Percentiles rank a stretch among this genome's conserved stretches.
Conservation (phyloP, 192 early-diverging fungal species). For the Podila clonocystis region DNA sequence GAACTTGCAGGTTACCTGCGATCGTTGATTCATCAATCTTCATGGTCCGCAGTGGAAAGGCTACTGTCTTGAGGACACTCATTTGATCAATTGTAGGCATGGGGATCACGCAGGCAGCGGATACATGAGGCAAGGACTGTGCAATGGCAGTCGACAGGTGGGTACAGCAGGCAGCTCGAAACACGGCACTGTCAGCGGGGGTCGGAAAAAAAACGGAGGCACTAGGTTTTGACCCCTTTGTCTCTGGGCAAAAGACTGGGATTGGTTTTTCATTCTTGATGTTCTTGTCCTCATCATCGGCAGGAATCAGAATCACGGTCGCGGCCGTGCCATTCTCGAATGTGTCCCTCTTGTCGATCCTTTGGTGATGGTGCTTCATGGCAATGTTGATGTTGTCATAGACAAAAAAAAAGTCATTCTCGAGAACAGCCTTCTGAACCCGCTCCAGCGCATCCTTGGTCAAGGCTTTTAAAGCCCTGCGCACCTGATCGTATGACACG, state of each 20-base stretch:
- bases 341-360: slow-evolving; percentile 14
- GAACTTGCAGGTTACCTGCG: slow-evolving; percentile 11
- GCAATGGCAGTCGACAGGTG: slow-evolving; percentile 8
- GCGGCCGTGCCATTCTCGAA: slow-evolving; percentile 19
- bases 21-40: slow-evolving; percentile 18
- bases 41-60: slow-evolving; percentile 22
- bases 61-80: neutral
- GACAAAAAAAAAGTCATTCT: slow-evolving; percentile 1
- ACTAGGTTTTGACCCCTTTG: neutral
- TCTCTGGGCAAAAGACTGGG: slow-evolving; percentile 14
- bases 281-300: no score
- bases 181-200: slow-evolving; percentile 5
- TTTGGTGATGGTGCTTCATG: slow-evolving; percentile 12
- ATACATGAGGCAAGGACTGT: slow-evolving; percentile 8
- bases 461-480: slow-evolving; percentile 6
- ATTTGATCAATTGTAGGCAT: slow-evolving; percentile 5
- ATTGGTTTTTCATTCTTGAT: no score
- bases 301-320: slow-evolving; percentile 10
- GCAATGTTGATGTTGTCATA: slow-evolving; percentile 34
- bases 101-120: slow-evolving; percentile 4
- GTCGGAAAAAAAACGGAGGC: slow-evolving; percentile 8
- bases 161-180: neutral
- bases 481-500: slow-evolving; percentile 12
- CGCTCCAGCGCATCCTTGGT: slow-evolving; percentile 15
- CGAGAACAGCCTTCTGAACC: slow-evolving; percentile 1